Base-by-base conservation (phyloP, 1,284 basidiomycete genomes). In the Sanghuangporus baumii region DNA sequence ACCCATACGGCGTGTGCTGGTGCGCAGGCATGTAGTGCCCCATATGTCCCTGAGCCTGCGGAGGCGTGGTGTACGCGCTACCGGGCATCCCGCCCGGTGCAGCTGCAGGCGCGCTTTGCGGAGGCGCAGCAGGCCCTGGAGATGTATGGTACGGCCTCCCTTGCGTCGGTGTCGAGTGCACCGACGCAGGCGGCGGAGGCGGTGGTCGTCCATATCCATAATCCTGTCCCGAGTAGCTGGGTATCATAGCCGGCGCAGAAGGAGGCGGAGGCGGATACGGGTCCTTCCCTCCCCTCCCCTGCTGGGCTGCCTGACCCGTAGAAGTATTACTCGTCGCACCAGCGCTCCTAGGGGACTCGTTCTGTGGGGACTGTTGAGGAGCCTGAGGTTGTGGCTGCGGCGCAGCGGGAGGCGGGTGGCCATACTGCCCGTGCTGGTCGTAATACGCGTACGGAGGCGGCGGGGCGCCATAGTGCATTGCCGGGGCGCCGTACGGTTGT, bases 381-480 rank as follows among this genome's bases (percentile, higher is more conserved):
- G 16, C 43, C 5, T 46, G 43, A 18, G 43, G 43, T n/a, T 31
- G 55, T 20, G 61, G 40, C 38, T 51, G 55, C 18, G 26, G 12
- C 36, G 52, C 16, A 9, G 37, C 57, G 23, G 56, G 61, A n/a
- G 59, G 63, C 14, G 63, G 63, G n/a, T 60, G 59, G 2, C 57
- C 57, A 40, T 61, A 61, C 36, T 65, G 60, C 12, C 63, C 60
- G 47, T 65, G 59, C n/a, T 57, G 55, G 46, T 65, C 64, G 38
- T 65, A 65, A 50, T 65, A 65, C 23, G 56, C 60, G 57, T 65
- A 65, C 48, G 60, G 64, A 2, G 65, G 69, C 9, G 68, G 69
- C 6, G 68, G 69, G 5, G 67, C 69, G n/a, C 69, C 65, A 46
- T 69, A 50, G 52, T 68, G 69, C 40, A 68, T 68, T 62, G 69